Evolutionary conservation across 78 protist species (phyloP).

Genomic region (Blattamonas nauphoetae): DNA sequence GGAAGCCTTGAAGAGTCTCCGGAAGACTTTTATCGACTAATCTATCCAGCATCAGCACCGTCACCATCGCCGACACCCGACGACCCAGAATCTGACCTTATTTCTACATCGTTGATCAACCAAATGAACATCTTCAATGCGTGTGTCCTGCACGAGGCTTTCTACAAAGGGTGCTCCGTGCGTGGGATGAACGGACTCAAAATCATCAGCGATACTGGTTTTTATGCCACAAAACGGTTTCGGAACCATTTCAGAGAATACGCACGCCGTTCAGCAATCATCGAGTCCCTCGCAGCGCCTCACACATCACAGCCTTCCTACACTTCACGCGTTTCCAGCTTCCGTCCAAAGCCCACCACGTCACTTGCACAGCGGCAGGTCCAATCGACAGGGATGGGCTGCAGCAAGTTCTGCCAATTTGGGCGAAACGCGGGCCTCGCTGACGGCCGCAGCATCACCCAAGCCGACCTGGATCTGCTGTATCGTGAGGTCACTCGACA

Average conservation of each 20-base stretch:
- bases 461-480: not conserved
- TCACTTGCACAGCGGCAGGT: not conserved
- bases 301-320: too few species aligned
- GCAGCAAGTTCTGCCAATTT: conserved; percentile 9
- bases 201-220: not conserved
- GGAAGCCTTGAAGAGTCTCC: too few species aligned
- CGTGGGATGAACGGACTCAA: not conserved
- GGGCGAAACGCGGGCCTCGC: not conserved
- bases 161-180: not conserved
- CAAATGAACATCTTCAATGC: conserved; percentile 2
- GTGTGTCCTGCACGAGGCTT: not conserved
- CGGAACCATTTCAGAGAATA: not conserved
- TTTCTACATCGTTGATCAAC: too few species aligned
- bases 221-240: not conserved
- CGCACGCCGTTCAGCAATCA: not conserved
- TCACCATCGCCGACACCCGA: not conserved
- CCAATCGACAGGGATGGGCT: not conserved
- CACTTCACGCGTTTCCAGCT: not conserved
- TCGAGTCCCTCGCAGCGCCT: too few species aligned
- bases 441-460: not conserved
- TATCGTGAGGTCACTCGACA: not conserved
- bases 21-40: not conserved
- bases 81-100: too few species aligned
- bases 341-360: not conserved
- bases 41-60: not conserved